These are phyloP conservation scores for Arachis hypogaea DNA, from an alignment of 306 rosid genomes.

Conservation along the genomic window DNA sequence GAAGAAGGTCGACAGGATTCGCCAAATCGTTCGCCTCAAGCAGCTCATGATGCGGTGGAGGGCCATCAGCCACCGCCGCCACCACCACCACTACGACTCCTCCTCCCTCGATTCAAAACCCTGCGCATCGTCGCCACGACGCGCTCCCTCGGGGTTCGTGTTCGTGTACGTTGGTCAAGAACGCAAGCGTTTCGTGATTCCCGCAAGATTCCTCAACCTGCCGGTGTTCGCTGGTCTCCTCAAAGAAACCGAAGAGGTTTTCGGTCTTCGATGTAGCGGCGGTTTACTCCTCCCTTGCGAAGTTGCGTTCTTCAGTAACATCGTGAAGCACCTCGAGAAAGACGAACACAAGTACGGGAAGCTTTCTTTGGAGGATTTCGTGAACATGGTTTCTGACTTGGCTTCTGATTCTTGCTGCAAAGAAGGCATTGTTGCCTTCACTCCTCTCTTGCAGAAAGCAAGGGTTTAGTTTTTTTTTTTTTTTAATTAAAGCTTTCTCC, in stretches of 20 bases:
- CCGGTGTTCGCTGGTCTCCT: constrained; percentile 39
- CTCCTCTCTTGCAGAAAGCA: constrained; percentile 39
- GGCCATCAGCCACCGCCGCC: constrained; percentile 22
- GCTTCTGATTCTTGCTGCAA: constrained; percentile 45
- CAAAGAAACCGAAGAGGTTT: constrained; percentile 42
- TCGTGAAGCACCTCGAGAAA: constrained; percentile 1
- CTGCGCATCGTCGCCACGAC: neutral
- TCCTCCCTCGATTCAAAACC: neutral
- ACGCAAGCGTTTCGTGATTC: constrained; percentile 42
- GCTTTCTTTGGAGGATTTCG: constrained; percentile 21
- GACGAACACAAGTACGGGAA: constrained; percentile 19
- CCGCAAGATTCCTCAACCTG: constrained; percentile 46
- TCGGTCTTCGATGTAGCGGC: constrained; percentile 30
- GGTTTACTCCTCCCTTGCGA: constrained; percentile 36
- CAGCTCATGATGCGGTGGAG: constrained; percentile 44
- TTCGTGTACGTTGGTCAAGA: constrained; percentile 40
- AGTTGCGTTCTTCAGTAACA: neutral
- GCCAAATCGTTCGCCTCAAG: constrained; percentile 54
- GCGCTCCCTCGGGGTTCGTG: constrained; percentile 34
- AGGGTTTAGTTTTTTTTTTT: constrained; percentile 31
- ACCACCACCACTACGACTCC: neutral
- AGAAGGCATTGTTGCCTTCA: constrained; percentile 12
- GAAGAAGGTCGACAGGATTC: constrained; percentile 53
- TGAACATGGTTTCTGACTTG: constrained; percentile 9
- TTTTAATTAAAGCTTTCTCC: neutral